phyloP scores from a whole-genome alignment of 2,329 filamentous ascomycete species.

The Truncatella angustata region DNA sequence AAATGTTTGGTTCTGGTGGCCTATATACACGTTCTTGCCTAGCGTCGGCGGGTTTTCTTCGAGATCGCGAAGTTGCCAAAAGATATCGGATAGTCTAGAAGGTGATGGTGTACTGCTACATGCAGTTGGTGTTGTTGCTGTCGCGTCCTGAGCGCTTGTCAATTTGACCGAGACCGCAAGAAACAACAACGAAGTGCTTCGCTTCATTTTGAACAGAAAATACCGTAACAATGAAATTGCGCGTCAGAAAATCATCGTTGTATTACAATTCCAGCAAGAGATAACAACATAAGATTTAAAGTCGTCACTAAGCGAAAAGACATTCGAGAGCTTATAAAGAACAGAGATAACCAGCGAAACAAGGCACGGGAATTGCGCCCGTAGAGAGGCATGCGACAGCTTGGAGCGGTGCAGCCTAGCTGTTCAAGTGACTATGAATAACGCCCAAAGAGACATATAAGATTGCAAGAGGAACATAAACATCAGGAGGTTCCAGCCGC shows the following conservation, averaged over 20 bases:
- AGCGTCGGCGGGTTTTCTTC: not conserved
- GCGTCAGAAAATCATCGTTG: no score
- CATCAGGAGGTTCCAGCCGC: no score
- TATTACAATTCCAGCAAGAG: no score
- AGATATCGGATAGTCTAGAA: not conserved
- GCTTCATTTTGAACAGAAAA: no score
- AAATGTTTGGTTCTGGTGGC: slow-evolving; percentile 3
- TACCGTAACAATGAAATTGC: no score
- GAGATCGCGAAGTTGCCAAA: slow-evolving; percentile 5
- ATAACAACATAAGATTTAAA: no score
- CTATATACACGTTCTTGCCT: not conserved
- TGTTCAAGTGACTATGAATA: no score
- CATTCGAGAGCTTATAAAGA: no score
- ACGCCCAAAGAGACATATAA: no score
- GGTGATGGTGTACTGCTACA: not conserved
- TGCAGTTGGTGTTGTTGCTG: not conserved
- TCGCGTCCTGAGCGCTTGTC: not conserved
- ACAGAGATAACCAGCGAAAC: no score
- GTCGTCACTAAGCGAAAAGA: no score
- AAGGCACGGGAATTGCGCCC: not conserved
- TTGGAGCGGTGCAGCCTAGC: not conserved
- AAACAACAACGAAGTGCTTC: not conserved
- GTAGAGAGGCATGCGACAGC: not conserved
- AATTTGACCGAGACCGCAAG: not conserved
- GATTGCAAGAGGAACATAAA: no score